phyloP scores from a whole-genome alignment of 1,139 yeast genomes.

The Geotrichum phurueaensis region DNA sequence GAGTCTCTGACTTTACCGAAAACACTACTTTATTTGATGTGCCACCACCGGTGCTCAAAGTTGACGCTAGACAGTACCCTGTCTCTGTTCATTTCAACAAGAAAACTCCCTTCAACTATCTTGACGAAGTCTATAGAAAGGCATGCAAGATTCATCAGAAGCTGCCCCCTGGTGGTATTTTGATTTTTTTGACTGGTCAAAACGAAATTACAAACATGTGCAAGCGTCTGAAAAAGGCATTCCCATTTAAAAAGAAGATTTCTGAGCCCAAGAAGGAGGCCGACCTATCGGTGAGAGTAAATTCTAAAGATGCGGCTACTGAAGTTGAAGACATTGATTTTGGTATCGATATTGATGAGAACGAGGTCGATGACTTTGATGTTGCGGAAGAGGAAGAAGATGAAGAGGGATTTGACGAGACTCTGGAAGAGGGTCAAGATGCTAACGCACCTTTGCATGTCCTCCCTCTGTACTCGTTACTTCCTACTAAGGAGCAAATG shows the following conservation, averaged over 20 bases:
- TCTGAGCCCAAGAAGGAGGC: constrained; percentile 34
- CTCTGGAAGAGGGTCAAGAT: constrained; percentile 66
- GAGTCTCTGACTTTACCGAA: constrained; percentile 90
- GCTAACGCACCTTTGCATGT: constrained; percentile 81
- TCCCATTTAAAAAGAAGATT: constrained; percentile 47
- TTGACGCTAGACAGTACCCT: constrained; percentile 94
- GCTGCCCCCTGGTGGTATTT: constrained; percentile 90
- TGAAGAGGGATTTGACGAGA: constrained; percentile 91
- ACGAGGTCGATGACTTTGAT: constrained; percentile 42
- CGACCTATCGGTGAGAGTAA: constrained; percentile 46
- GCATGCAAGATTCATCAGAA: constrained; percentile 78
- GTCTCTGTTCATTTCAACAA: constrained; percentile 88
- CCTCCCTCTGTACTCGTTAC: constrained; percentile 80
- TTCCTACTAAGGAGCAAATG: constrained; percentile 93
- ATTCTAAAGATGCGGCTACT: constrained; percentile 55
- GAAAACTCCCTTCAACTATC: constrained; percentile 68
- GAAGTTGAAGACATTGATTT: constrained; percentile 91
- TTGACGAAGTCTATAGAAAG: constrained; percentile 82
- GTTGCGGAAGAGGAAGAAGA: constrained; percentile 50
- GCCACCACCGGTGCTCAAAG: constrained; percentile 85
- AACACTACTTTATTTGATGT: constrained; percentile 60
- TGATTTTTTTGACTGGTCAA: constrained; percentile 90
- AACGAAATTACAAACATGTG: constrained; percentile 80
- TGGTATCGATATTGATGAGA: constrained; percentile 44
- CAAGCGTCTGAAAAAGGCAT: constrained; percentile 57